Evolutionary conservation across 495 filamentous ascomycete genomes (phyloP), one percentile per base, ranked within the genome.

Genomic region (Neurospora tetrasperma): DNA sequence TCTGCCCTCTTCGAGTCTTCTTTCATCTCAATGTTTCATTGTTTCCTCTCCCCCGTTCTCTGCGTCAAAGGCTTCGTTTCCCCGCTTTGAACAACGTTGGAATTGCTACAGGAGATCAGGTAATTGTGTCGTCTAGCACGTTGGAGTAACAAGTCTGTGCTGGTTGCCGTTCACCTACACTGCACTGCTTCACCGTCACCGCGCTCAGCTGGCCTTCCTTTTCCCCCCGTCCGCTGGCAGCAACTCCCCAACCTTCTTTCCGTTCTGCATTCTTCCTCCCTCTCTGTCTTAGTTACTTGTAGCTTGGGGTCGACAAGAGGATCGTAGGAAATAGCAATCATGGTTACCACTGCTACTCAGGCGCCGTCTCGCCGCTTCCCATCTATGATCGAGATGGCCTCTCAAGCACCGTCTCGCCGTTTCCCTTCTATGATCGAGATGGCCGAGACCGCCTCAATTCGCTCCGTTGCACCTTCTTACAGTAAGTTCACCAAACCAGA

Each of bases 381-480:
- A 0, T 62, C 54, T 35, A 62, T 62, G 54, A 62, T 62, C 23
- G 54, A 62, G 54, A 31, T 62, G 54, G 54, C 54, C 54, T 62
- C 54, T 27, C 54, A 62, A 35, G 23, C 54, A 35, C 54, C 54
- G 12, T 14, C 54, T 62, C 54, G 27, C 23, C 54, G 23, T 62
- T 62, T 62, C 23, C 54, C 54, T 62, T 62, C 54, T 7, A 62
- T 62, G 54, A 62, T 62, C 12, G 54, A 62, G 23, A 62, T 62
- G 54, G 54, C 54, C 54, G 85, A 87, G 74, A 86, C 85, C n/a
- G 84, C 84, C 9, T 87, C 85, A 23, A 83, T 86, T 69, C 81
- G 81, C 54, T 86, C 85, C n/a, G 84, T 84, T 4, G 84, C 85
- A 5, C 86, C 86, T 2, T 87, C 86, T 9, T 87, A 87, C 75